Conservation (phyloP, 441 rosid species). For the Geranium incanum region DNA sequence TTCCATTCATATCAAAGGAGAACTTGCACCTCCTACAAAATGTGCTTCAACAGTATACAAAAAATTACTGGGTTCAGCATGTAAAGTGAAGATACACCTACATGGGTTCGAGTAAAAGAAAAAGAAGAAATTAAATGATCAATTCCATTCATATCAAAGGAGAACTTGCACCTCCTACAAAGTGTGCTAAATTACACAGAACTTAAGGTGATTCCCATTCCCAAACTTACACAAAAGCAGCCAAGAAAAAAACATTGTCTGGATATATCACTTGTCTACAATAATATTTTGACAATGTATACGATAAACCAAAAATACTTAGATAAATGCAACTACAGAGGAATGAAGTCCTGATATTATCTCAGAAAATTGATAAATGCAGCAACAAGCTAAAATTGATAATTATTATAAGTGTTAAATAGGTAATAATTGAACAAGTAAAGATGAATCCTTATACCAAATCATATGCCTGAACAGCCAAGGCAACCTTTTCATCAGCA, state of each 20-base stretch:
- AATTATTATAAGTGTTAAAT: too few relatives aligned
- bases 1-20: background rate
- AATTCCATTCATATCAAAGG: background rate
- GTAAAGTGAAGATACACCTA: background rate
- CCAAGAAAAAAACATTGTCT: background rate
- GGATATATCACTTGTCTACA: background rate
- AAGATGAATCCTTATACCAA: constrained; percentile 39
- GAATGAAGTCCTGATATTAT: background rate
- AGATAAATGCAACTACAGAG: background rate
- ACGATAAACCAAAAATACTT: too few relatives aligned
- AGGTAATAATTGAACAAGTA: background rate
- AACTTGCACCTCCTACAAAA: background rate
- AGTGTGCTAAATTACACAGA: background rate
- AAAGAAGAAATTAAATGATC: background rate
- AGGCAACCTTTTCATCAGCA: constrained; percentile 89
- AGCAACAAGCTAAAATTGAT: too few relatives aligned
- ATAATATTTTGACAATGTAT: too few relatives aligned
- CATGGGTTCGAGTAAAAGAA: background rate
- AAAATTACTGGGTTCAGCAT: background rate
- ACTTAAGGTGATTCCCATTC: too few relatives aligned
- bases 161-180: background rate
- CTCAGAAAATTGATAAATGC: background rate
- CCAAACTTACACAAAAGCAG: too few relatives aligned
- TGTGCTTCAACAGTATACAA: background rate
- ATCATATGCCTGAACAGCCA: constrained; percentile 91